Conservation (phyloP, 1,139 yeast genomes). For the Suhomyces terraborum region DNA sequence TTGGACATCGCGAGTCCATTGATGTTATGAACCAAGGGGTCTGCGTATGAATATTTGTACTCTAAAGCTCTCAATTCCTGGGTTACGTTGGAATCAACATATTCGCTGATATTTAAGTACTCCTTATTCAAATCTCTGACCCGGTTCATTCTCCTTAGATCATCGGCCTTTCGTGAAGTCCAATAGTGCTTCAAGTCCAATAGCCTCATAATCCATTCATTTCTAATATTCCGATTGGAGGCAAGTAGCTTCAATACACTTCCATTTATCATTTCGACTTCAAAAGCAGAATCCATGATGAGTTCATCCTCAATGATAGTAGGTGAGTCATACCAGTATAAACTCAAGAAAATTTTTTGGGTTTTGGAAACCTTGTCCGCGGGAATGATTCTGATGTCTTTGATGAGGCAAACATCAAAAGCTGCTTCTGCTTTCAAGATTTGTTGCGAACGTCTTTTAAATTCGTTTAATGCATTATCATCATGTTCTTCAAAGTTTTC, state of each 20-base stretch:
- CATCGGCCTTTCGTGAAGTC: constrained; percentile 50
- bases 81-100: constrained; percentile 57
- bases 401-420: constrained; percentile 58
- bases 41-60: constrained; percentile 52
- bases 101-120: constrained; percentile 54
- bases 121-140: constrained; percentile 51
- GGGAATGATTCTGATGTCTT: constrained; percentile 34
- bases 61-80: constrained; percentile 58
- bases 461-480: constrained; percentile 58
- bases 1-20: constrained; percentile 61
- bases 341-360: constrained; percentile 40
- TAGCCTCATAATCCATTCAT: constrained; percentile 66
- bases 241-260: constrained; percentile 58
- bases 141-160: constrained; percentile 36
- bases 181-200: constrained; percentile 55
- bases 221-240: constrained; percentile 48
- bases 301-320: constrained; percentile 30
- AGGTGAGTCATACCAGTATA: constrained; percentile 47
- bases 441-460: constrained; percentile 59
- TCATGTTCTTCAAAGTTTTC: constrained; percentile 55
- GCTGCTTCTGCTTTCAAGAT: constrained; percentile 61
- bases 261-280: constrained; percentile 52
- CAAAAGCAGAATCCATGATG: constrained; percentile 50
- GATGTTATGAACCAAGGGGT: constrained; percentile 54
- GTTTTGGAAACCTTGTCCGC: constrained; percentile 28